phyloP scores from a whole-genome alignment of 306 rosid species.

The Pterocarpus santalinus region DNA sequence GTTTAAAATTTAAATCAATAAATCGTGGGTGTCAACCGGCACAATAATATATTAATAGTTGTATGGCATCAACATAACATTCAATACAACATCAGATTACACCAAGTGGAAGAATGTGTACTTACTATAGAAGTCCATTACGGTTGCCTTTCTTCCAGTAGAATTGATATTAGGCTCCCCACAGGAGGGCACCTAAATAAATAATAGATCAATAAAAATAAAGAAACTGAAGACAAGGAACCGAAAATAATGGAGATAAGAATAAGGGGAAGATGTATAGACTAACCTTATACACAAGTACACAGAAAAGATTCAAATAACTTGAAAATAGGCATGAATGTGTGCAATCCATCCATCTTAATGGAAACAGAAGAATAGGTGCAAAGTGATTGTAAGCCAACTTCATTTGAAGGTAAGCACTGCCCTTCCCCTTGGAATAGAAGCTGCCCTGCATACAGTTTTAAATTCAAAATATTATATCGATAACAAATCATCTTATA shows the following conservation, averaged over 20 bases:
- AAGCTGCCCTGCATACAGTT: conserved; percentile 73
- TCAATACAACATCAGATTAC: too few species aligned
- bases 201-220: conserved; percentile 5
- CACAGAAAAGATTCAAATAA: conserved; percentile 63
- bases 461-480: not conserved
- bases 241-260: not conserved
- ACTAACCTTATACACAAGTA: conserved; percentile 70
- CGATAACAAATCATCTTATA: not conserved
- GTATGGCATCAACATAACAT: too few species aligned
- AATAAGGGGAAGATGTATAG: not conserved
- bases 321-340: conserved; percentile 57
- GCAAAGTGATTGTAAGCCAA: conserved; percentile 70
- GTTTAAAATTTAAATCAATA: too few species aligned
- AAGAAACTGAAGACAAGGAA: not conserved
- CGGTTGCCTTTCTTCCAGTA: conserved; percentile 71
- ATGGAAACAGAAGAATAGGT: conserved; percentile 62
- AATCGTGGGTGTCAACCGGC: too few species aligned
- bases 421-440: conserved; percentile 72
- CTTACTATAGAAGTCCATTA: conserved; percentile 69
- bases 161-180: conserved; percentile 60
- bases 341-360: conserved; percentile 73
- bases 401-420: conserved; percentile 71
- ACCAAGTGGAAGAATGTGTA: conserved; percentile 6
- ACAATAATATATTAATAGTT: too few species aligned
- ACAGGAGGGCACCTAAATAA: conserved; percentile 55